Base-by-base conservation (phyloP, 2,329 filamentous ascomycete genomes). In the Torrubiellomyces zombiae region DNA sequence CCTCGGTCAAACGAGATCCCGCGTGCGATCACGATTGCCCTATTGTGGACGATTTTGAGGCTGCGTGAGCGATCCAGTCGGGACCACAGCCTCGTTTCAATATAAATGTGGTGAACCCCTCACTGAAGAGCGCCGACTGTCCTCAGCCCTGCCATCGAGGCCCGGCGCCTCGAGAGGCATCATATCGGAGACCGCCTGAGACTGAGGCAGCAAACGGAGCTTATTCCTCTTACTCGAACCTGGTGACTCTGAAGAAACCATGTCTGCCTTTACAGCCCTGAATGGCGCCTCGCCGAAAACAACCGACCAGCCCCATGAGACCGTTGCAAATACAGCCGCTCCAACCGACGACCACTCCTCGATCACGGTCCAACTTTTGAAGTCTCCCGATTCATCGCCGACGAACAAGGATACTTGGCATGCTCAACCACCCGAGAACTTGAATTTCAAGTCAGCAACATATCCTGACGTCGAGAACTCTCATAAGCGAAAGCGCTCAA, bases 401-500 rank as follows among this genome's bases (percentile, higher is more conserved):
- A 47, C 29, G 15, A 51, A 48, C 35, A 51, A 36, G 25, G 59
- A 60, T 9, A 48, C 49, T 25, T 58, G 60, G 52, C 42, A 54
- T 16, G 43, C 39, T 4, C 44, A 55, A 12, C 48, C 42, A 22
- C 37, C 45, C 20, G 61, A 66, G 4, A 48, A 56, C 26, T 41
- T 52, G 18, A 38, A 51, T 10, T 55, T 56, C 32, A 50, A 52
- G 25, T 40, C 55, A 2, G 36, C 52, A 21, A 35, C 34, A 18
- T 57, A 59, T 37, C 35, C 56, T 5, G 55, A 62, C 16, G 40
- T 44, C n/a, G 63, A 72, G 18, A 43, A 39, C 10, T 51, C 61
- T 11, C 61, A 69, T 38, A 76, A 75, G 49, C 67, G 71, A 39
- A 86, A 82, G 48, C 67, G 78, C 31, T 81, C 78, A 6, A 53